phyloP scores from a whole-genome alignment of 306 rosid species.

The Quercus bicolor region DNA sequence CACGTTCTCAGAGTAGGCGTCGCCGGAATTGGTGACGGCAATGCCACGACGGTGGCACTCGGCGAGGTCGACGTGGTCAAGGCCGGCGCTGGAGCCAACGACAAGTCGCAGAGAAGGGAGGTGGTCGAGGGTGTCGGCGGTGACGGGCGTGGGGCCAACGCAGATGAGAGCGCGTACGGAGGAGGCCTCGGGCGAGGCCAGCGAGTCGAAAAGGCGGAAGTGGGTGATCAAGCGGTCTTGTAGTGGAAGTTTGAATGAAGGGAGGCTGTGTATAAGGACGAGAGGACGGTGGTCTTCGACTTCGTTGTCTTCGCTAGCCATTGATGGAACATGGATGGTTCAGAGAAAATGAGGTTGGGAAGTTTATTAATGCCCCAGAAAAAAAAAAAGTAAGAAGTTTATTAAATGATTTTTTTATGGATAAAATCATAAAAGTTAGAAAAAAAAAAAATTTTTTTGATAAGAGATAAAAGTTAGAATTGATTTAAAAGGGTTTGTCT shows the following conservation, averaged over 20 bases:
- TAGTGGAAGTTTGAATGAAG: neutral
- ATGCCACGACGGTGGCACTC: conserved; percentile 16
- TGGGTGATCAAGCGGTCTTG: neutral
- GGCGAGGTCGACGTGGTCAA: conserved; percentile 4
- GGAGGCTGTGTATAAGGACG: conserved; percentile 1
- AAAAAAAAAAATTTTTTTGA: too few relatives aligned
- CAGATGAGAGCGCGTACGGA: neutral
- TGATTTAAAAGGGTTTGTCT: too few relatives aligned
- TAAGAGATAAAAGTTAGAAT: too few relatives aligned
- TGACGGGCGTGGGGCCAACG: neutral
- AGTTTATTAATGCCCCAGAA: too few relatives aligned
- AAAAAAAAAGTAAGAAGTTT: too few relatives aligned
- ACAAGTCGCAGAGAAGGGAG: conserved; percentile 17
- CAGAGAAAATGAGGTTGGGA: too few relatives aligned
- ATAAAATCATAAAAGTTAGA: too few relatives aligned
- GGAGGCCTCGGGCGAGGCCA: neutral
- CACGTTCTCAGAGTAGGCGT: conserved; percentile 2
- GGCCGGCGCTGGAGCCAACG: neutral
- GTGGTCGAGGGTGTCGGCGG: neutral
- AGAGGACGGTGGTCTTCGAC: conserved; percentile 2
- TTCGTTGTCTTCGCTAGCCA: too few relatives aligned
- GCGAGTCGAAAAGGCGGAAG: conserved; percentile 14
- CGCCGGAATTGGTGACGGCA: conserved; percentile 15
- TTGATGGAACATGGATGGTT: too few relatives aligned
- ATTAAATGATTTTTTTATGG: too few relatives aligned